phyloP scores from a whole-genome alignment of 495 filamentous ascomycete genomes.

The Pseudoneurospora amorphoporcata region DNA sequence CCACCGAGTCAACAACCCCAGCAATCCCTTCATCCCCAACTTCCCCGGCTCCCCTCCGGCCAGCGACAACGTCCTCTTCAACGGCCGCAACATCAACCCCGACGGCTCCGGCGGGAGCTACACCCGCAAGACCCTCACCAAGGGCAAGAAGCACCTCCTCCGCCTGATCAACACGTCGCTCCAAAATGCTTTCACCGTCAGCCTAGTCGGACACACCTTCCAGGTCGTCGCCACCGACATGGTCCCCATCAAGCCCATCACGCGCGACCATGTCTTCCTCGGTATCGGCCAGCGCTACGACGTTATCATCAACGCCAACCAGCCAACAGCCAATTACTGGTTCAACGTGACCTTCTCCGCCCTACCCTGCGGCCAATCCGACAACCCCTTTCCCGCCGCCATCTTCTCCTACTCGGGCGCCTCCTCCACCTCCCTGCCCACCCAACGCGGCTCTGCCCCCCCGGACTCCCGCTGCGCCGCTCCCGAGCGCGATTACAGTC shows the following conservation, averaged over 20 bases:
- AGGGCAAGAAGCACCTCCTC: constrained; percentile 36
- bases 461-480: constrained; percentile 15
- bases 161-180: constrained; percentile 42
- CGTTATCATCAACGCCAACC: constrained; percentile 50
- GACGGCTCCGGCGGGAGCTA: constrained; percentile 18
- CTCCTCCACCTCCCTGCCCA: constrained; percentile 8
- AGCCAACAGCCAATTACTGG: constrained; percentile 46
- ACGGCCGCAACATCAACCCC: constrained; percentile 33
- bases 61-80: constrained; percentile 24
- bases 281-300: constrained; percentile 59
- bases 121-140: constrained; percentile 23
- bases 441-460: constrained; percentile 2
- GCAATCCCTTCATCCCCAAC: constrained; percentile 20
- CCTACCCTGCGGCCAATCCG: constrained; percentile 16
- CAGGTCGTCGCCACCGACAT: constrained; percentile 40
- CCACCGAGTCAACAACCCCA: constrained; percentile 11
- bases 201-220: constrained; percentile 38
- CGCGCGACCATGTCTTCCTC: constrained; percentile 34
- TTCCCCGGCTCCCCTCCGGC: constrained; percentile 22
- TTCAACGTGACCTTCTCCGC: constrained; percentile 20
- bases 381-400: constrained; percentile 15
- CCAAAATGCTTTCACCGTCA: constrained; percentile 20
- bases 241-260: constrained; percentile 38
- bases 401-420: constrained; percentile 21
- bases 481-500: not conserved